phyloP scores from a whole-genome alignment of 140 eudicot genomes.

The Anethum foeniculum region DNA sequence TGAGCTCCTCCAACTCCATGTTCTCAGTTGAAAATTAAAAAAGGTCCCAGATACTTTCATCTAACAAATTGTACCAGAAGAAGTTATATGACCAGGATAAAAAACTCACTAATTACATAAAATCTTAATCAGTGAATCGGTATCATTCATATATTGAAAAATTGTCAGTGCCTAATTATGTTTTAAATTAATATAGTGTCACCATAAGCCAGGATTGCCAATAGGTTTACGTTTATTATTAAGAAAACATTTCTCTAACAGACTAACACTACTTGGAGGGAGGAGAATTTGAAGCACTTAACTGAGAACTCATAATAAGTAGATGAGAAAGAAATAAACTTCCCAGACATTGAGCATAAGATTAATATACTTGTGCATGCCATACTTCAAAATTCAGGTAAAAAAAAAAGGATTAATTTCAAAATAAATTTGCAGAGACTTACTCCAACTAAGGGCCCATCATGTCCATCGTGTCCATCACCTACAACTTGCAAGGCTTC shows the following conservation, averaged over 20 bases:
- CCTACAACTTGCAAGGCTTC: constrained; percentile 90
- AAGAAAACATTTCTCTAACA: background rate
- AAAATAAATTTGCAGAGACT: constrained; percentile 19
- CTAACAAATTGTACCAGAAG: background rate
- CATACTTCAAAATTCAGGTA: background rate
- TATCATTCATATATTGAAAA: background rate
- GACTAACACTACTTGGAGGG: background rate
- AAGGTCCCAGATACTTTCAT: background rate
- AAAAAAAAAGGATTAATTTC: background rate
- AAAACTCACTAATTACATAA: background rate
- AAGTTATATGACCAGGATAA: background rate
- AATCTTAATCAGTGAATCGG: background rate
- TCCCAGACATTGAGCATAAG: background rate
- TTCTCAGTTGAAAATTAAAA: background rate
- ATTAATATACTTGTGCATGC: background rate
- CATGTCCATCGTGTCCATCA: constrained; percentile 62
- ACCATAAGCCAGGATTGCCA: background rate
- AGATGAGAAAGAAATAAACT: background rate
- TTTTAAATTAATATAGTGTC: background rate
- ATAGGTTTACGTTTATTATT: background rate
- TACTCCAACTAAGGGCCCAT: constrained; percentile 60
- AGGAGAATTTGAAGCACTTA: background rate
- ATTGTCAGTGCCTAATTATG: background rate
- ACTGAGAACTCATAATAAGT: background rate
- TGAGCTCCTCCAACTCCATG: background rate